phyloP scores from a whole-genome alignment of 345 rosid species.

The Nephelium lappaceum region DNA sequence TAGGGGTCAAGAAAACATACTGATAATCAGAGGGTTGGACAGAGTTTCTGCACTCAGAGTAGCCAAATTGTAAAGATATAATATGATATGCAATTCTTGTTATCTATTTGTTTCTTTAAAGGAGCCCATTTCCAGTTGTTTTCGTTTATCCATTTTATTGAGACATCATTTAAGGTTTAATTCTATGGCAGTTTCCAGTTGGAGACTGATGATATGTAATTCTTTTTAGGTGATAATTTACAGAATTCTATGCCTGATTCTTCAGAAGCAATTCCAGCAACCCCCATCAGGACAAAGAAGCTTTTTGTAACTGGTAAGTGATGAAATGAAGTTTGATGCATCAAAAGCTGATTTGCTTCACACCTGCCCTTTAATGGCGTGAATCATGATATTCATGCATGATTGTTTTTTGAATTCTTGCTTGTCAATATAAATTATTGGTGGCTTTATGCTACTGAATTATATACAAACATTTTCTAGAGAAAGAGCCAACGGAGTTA shows the following conservation, averaged over 20 bases:
- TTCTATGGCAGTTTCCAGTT: neutral
- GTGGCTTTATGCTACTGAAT: neutral
- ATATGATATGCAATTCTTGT: neutral
- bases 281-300: conserved; percentile 66
- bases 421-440: neutral
- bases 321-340: neutral
- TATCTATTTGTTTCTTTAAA: neutral
- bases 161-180: neutral
- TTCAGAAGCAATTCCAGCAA: conserved; percentile 36
- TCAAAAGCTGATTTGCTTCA: conserved; percentile 7
- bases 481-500: neutral
- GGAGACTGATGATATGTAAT: neutral
- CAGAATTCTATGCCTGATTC: conserved; percentile 32
- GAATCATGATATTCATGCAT: neutral
- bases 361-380: neutral
- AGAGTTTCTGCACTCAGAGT: neutral
- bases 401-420: neutral
- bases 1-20: neutral
- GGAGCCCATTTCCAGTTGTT: neutral
- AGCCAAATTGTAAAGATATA: neutral
- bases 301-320: conserved; percentile 87
- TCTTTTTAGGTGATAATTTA: conserved; percentile 40
- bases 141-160: neutral
- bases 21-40: neutral
- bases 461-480: neutral